Base-by-base conservation (phyloP, 441 rosid species). In the Gossypium trilobum region DNA sequence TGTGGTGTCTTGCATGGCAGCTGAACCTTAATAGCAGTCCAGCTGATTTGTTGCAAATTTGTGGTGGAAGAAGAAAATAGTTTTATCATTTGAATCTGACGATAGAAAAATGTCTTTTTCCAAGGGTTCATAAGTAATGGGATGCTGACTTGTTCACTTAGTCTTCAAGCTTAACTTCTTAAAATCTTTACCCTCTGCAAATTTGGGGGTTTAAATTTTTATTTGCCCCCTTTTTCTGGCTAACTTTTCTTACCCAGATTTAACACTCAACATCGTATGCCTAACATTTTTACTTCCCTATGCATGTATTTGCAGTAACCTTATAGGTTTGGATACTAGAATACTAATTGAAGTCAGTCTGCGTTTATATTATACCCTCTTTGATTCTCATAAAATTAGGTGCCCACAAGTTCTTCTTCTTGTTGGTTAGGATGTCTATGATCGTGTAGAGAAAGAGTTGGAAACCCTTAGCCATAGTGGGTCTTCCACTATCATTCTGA, bases 361-460 rank as follows among this genome's bases (percentile, higher is more conserved):
- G 44, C 66, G 20, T 16, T 54, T 70, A 56, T 52, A 1, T 11
- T 64, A 20, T 57, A 9, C 52, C 20, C 33, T 52, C 27, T 72
- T 74, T 62, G 68, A 66, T 74, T 72, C 77, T 77, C 42, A 68
- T 78, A 19, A 67, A 50, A 16, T 50, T 67, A 1, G 2, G 70
- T 7, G 77, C 31, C 36, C 74, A 69, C 63, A 62, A 58, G 27
- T 23, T 74, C 74, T 33, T 65, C 31, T 83, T 36, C 48, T 36
- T 58, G 67, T 77, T 82, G 78, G 77, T 61, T 78, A 95, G 99
- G 92, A 86, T 70, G 71, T 95, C 57, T 91, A 87, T 76, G 90
- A 86, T 82, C 86, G 75, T 50, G 31, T 92, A 75, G 97, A 88
- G 72, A 94, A 90, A 82, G 99, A 94, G 82, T 71, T 85, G 76